Percentiles rank a stretch among this genome's conserved stretches.
These are phyloP conservation scores for Hypsizygus ulmarius DNA, from an alignment of 1,284 basidiomycete species.

Conservation along the genomic window DNA sequence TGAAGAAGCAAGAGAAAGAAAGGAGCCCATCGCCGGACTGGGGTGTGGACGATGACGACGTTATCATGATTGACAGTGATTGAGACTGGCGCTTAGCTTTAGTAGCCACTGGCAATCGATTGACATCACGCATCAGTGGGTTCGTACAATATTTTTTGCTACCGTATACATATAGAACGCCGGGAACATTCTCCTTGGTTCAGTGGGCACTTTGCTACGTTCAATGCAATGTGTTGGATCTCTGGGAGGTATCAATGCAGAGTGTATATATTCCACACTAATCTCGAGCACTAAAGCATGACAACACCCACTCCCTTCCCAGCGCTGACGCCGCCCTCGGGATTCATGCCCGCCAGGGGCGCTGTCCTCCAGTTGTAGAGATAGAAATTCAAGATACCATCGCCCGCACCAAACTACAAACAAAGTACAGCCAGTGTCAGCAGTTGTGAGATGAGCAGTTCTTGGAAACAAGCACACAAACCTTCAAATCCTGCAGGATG, in stretches of 20 bases:
- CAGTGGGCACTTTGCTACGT: background rate
- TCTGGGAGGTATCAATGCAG: no score
- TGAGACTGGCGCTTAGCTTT: conserved; percentile 25
- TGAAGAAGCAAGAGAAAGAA: conserved; percentile 33
- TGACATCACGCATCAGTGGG: background rate
- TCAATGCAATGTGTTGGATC: no score
- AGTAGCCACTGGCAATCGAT: background rate
- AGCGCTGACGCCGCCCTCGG: conserved; percentile 47
- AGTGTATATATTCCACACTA: no score
- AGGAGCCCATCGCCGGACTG: conserved; percentile 73
- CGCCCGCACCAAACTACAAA: conserved; percentile 82
- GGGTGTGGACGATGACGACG: conserved; percentile 74
- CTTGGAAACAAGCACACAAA: conserved; percentile 33
- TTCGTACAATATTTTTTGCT: conserved; percentile 11
- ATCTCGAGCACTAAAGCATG: conserved; percentile 50
- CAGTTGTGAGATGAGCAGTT: conserved; percentile 7
- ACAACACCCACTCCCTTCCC: conserved; percentile 80
- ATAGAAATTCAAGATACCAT: conserved; percentile 89
- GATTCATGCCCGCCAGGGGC: conserved; percentile 65
- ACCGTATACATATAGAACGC: background rate
- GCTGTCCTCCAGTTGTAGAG: conserved; percentile 93
- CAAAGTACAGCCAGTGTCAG: background rate
- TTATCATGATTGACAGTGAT: conserved; percentile 76
- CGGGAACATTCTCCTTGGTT: background rate
- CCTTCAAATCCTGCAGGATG: conserved; percentile 82